Evolutionary conservation across 257 asterid genomes (phyloP), one percentile per base, ranked within the genome.

Genomic region (Solanum ossicruentum): DNA sequence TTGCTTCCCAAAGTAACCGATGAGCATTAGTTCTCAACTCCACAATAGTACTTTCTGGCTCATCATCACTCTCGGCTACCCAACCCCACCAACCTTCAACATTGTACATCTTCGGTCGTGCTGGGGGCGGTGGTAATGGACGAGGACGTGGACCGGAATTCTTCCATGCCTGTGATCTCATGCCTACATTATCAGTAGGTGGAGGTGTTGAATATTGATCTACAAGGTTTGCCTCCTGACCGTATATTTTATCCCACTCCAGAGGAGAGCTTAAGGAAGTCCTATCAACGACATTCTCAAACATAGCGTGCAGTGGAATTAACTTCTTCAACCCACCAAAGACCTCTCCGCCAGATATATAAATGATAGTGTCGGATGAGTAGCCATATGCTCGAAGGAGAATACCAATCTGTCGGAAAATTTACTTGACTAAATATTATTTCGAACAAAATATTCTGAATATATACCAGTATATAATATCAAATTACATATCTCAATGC

Each of bases 11-110:
- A 4, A 96, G 84, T 89, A 96, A 90, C 84, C 92, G 94, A 86
- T 96, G 99, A 12, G 98, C 98, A 83, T 92, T 95, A 49, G 94
- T 96, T 85, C 99, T 91, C 89, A 96, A 87, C 91, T 96, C 99
- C 89, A 91, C 91, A 21, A 96, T 97, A 0, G 98, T 96, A 82
- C 97, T 95, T 84, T 95, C 99, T 0, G 99, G 98, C 88, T 96
- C 99, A 7, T 93, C 92, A 83, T 96, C 98, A 36, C 98, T 95
- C 93, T 96, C 98, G 7, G 99, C 98, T 71, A 96, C 99, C 99
- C 98, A 96, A 77, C 99, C 99, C 99, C 98, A 96, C 99, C 99
- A 96, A 6, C 99, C 99, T 87, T 96, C 98, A 20, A 96, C 90
- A 82, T 96, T 93, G 90, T 96, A 96, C 43, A 97, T 89, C 88